Evolutionary conservation across 768 basidiomycete genomes (phyloP).

Genomic region (Tulasnella sp.): DNA sequence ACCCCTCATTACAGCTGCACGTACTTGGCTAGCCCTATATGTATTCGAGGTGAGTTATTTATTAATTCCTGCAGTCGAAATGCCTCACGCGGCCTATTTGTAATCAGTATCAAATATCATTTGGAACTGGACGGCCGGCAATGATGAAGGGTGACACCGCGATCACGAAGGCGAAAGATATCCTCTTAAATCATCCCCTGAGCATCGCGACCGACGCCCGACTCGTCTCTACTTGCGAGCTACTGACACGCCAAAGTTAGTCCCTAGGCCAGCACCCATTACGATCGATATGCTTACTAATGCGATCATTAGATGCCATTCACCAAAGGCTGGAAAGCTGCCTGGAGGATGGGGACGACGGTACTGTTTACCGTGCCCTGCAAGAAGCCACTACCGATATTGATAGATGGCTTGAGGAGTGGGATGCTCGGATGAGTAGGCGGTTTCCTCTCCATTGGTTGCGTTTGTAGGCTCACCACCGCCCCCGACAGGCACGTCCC

Average conservation of each 20-base stretch:
- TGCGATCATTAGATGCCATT: constrained; percentile 17
- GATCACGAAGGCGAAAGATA: constrained; percentile 32
- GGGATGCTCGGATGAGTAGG: constrained; percentile 24
- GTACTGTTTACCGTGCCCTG: constrained; percentile 16
- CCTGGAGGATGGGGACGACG: constrained; percentile 17
- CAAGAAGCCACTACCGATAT: constrained; percentile 22
- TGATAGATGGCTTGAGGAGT: constrained; percentile 24
- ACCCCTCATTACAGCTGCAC: constrained; percentile 31
- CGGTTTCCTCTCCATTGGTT: not conserved
- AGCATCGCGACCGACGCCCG: constrained; percentile 35
- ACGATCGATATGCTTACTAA: not conserved
- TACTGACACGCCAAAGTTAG: constrained; percentile 32
- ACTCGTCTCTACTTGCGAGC: constrained; percentile 35
- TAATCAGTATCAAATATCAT: constrained; percentile 27
- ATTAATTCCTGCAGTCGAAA: not conserved
- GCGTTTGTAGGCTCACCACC: not conserved
- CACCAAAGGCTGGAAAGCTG: constrained; percentile 21
- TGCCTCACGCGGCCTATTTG: not conserved
- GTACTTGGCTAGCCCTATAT: constrained; percentile 33
- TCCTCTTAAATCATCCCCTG: constrained; percentile 35
- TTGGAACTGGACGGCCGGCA: constrained; percentile 33
- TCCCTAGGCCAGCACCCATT: not conserved
- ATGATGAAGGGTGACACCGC: constrained; percentile 36
- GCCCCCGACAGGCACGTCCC: constrained; percentile 12
- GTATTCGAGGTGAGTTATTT: constrained; percentile 22